Evolutionary conservation across 805 yeast species (phyloP).

Genomic region (Ogataea neopini): DNA sequence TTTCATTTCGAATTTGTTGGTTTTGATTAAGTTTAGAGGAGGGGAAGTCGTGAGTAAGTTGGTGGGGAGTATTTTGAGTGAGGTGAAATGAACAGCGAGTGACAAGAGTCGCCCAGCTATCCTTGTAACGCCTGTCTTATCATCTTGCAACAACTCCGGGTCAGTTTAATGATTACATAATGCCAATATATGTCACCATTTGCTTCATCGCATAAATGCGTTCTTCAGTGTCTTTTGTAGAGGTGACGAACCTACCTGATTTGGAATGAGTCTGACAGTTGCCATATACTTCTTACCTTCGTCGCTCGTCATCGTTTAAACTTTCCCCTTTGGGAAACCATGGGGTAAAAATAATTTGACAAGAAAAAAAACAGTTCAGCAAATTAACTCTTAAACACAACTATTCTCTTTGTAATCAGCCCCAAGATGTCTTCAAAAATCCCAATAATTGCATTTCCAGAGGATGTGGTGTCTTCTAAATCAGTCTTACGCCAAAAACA

Average conservation of each 20-base stretch:
- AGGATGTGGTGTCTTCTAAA: slow-evolving; percentile 21
- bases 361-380: neutral
- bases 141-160: too few species aligned
- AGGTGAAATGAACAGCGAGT: neutral
- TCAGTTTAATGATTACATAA: too few species aligned
- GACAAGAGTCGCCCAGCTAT: neutral
- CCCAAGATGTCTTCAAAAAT: slow-evolving; percentile 16
- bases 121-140: too few species aligned
- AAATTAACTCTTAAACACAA: neutral
- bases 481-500: slow-evolving; percentile 11
- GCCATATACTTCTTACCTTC: too few species aligned
- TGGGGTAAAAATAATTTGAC: slow-evolving; percentile 1
- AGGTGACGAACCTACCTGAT: too few species aligned
- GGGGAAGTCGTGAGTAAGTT: slow-evolving; percentile 18
- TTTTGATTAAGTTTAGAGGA: slow-evolving; percentile 17
- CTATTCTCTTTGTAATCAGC: neutral
- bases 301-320: neutral
- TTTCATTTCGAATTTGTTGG: slow-evolving; percentile 24
- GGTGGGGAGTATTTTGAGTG: slow-evolving; percentile 19
- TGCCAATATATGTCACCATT: too few species aligned
- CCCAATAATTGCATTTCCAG: slow-evolving; percentile 37
- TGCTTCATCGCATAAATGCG: too few species aligned
- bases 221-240: too few species aligned
- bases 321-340: slow-evolving; percentile 5
- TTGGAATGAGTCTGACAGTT: too few species aligned